Percentiles rank a stretch among this genome's conserved stretches.
These are phyloP conservation scores for Neofusicoccum parvum DNA, from an alignment of 2,329 filamentous ascomycete genomes.

Conservation along the genomic window DNA sequence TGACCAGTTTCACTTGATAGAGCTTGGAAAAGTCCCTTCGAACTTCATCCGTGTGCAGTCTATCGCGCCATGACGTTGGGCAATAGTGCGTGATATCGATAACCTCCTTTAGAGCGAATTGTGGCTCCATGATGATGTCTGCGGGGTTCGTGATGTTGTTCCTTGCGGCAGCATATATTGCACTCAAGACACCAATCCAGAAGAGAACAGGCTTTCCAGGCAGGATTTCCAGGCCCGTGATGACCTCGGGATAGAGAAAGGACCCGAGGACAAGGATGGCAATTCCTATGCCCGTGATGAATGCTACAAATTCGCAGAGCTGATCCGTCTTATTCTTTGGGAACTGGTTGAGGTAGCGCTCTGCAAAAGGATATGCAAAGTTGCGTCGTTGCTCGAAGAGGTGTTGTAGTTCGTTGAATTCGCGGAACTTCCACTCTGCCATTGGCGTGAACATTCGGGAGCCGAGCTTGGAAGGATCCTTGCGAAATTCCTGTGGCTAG, in stretches of 20 bases:
- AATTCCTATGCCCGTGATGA: slow-evolving; percentile 82
- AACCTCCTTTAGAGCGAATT: slow-evolving; percentile 83
- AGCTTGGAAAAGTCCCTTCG: slow-evolving; percentile 86
- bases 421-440: slow-evolving; percentile 96
- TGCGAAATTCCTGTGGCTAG: slow-evolving; percentile 77
- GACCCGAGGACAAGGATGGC: slow-evolving; percentile 83
- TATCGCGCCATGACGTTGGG: slow-evolving; percentile 83
- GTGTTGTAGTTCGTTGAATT: slow-evolving; percentile 96
- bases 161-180: slow-evolving; percentile 79
- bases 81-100: slow-evolving; percentile 92
- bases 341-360: slow-evolving; percentile 91
- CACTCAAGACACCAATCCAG: slow-evolving; percentile 81
- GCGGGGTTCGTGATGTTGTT: slow-evolving; percentile 82
- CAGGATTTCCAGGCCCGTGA: slow-evolving; percentile 89
- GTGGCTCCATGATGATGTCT: slow-evolving; percentile 85
- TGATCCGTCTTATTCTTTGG: slow-evolving; percentile 93
- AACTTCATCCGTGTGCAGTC: slow-evolving; percentile 92
- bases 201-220: slow-evolving; percentile 86
- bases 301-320: slow-evolving; percentile 79
- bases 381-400: slow-evolving; percentile 86
- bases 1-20: slow-evolving; percentile 89
- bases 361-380: slow-evolving; percentile 93
- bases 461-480: slow-evolving; percentile 84
- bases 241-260: slow-evolving; percentile 86
- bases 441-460: slow-evolving; percentile 88